Percentiles rank a stretch among this genome's conserved stretches.
phyloP scores from a whole-genome alignment of 2,329 filamentous ascomycete species.

The Xylariomycetidae sp. region DNA sequence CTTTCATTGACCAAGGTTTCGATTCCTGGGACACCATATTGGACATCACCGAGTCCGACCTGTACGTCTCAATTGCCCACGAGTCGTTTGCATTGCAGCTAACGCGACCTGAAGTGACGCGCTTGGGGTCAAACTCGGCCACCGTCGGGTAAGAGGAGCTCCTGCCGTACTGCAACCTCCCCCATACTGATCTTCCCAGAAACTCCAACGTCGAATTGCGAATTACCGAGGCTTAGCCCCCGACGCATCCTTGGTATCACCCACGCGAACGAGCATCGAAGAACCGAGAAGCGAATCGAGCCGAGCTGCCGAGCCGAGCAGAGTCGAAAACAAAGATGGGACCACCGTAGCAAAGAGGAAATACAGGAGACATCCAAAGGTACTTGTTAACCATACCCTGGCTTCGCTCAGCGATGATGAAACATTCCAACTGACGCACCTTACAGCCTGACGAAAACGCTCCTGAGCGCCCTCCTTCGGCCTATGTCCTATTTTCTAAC shows the following conservation, averaged over 20 bases:
- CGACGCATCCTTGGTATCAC: conserved; percentile 44
- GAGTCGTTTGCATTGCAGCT: conserved; percentile 7
- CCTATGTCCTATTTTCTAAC: conserved; percentile 82
- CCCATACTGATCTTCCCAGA: conserved; percentile 38
- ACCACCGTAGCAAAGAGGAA: conserved; percentile 56
- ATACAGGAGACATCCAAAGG: conserved; percentile 73
- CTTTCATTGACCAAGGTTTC: conserved; percentile 73
- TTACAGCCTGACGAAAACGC: conserved; percentile 68
- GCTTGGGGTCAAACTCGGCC: conserved; percentile 72
- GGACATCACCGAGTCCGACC: conserved; percentile 77
- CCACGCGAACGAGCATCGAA: conserved; percentile 46
- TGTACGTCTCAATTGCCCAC: conserved; percentile 46
- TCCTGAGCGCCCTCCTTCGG: conserved; percentile 72
- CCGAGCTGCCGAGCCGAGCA: conserved; percentile 39
- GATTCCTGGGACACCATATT: conserved; percentile 79
- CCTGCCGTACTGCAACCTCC: not conserved
- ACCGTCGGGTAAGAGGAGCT: conserved; percentile 59
- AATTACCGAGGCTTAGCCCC: conserved; percentile 61
- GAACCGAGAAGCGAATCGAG: conserved; percentile 48
- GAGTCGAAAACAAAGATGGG: conserved; percentile 38
- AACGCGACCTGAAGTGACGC: conserved; percentile 47
- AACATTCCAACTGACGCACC: conserved; percentile 2
- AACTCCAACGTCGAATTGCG: conserved; percentile 77
- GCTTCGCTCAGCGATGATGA: not conserved
- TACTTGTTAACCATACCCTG: conserved; percentile 29